Percentiles rank a stretch among this genome's conserved stretches.
Conservation (phyloP, 139 green algal species). For the Tetradesmus obliquus region DNA sequence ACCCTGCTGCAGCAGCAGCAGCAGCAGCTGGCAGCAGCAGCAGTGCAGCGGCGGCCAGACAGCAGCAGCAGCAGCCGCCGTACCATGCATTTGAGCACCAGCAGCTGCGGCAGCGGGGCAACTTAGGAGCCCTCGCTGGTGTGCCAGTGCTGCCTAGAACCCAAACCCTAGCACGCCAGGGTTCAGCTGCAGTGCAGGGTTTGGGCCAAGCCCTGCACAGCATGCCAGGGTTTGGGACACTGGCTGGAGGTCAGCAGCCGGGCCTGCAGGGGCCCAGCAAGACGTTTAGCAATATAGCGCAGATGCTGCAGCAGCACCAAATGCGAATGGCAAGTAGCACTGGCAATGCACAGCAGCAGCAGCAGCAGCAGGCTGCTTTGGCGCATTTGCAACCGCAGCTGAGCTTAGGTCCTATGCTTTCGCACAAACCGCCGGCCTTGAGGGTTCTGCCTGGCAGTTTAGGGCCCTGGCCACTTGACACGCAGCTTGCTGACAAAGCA, state of each 20-base stretch:
- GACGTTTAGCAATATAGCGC: conserved; percentile 3
- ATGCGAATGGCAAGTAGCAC: neutral
- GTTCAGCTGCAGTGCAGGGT: neutral
- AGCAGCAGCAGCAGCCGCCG: conserved; percentile 8
- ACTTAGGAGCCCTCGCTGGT: conserved; percentile 23
- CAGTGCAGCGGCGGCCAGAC: neutral
- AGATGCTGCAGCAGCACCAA: conserved; percentile 1
- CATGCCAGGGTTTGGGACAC: neutral
- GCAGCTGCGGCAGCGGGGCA: neutral
- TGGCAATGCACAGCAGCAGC: neutral
- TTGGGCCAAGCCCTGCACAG: neutral
- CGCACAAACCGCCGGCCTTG: neutral
- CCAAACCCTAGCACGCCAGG: neutral
- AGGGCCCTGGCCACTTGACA: conserved; percentile 10
- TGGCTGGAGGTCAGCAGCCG: neutral
- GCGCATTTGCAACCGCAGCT: neutral
- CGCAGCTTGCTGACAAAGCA: neutral
- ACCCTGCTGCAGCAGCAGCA: neutral
- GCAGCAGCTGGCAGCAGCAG: neutral
- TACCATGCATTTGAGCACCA: neutral
- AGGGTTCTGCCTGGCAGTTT: neutral
- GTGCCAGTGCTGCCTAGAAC: neutral
- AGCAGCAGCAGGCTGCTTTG: neutral
- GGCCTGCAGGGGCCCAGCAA: neutral
- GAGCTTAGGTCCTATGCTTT: neutral